phyloP scores from a whole-genome alignment of 805 yeast species.

The Yarrowia keelungensis region DNA sequence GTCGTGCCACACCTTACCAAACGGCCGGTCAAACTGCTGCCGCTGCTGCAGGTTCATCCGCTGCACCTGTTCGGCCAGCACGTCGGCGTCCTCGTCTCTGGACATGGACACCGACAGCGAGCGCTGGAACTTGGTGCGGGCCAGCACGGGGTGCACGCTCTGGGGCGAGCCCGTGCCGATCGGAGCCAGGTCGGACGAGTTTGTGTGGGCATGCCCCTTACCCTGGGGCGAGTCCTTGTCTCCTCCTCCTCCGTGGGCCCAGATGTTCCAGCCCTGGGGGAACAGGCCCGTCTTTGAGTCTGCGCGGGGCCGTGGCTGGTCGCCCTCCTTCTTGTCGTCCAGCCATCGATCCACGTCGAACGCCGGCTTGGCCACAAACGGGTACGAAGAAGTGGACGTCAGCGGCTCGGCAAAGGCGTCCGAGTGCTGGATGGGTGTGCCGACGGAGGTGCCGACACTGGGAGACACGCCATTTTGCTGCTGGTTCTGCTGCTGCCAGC shows the following conservation, averaged over 20 bases:
- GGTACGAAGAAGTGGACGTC: constrained; percentile 38
- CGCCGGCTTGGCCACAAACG: constrained; percentile 30
- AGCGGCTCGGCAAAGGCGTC: constrained; percentile 38
- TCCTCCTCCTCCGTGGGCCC: constrained; percentile 19
- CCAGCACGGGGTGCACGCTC: constrained; percentile 30
- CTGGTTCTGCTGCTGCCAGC: constrained; percentile 24
- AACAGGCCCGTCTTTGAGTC: constrained; percentile 32
- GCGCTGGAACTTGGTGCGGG: constrained; percentile 36
- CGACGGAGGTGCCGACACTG: not conserved
- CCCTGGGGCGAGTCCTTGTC: constrained; percentile 23
- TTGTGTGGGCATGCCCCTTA: constrained; percentile 27
- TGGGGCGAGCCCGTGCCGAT: constrained; percentile 34
- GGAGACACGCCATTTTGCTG: not conserved
- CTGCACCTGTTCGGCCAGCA: constrained; percentile 27
- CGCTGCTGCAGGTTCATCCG: constrained; percentile 35
- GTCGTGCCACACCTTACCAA: constrained; percentile 25
- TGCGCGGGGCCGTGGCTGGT: constrained; percentile 12
- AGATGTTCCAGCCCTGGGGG: constrained; percentile 38
- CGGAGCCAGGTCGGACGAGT: constrained; percentile 31
- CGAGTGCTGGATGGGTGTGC: constrained; percentile 17
- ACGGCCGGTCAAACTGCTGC: constrained; percentile 26
- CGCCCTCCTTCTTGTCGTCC: constrained; percentile 22
- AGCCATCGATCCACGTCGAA: constrained; percentile 35
- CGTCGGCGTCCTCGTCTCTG: constrained; percentile 28
- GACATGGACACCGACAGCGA: constrained; percentile 35